A percentile compares a stretch with the other conserved stretches of the same genome.
Evolutionary conservation across 192 early-diverging fungal species (phyloP).

Genomic region (Coemansia sp.): DNA sequence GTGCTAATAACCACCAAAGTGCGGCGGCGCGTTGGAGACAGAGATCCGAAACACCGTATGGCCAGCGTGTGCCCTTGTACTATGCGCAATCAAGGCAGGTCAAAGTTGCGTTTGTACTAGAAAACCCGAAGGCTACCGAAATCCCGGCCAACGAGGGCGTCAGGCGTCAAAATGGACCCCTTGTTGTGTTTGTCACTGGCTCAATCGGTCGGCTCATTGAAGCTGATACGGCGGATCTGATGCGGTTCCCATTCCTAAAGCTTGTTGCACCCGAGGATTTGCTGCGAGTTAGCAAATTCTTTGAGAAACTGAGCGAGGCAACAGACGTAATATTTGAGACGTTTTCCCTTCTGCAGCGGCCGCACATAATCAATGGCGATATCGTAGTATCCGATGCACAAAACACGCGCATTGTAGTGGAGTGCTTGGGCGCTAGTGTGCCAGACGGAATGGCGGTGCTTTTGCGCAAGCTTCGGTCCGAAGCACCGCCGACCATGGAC

Average conservation of each 20-base stretch:
- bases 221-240: conserved; percentile 11
- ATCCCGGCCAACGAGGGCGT: not conserved
- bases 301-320: too few species aligned
- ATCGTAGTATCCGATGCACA: conserved; percentile 27
- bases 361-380: conserved; percentile 9
- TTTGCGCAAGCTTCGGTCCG: conserved; percentile 21
- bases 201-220: too few species aligned
- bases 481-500: conserved; percentile 17
- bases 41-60: not conserved
- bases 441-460: conserved; percentile 45
- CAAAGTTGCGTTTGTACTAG: conserved; percentile 38
- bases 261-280: conserved; percentile 5
- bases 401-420: conserved; percentile 6
- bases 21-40: not conserved
- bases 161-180: too few species aligned
- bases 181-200: too few species aligned
- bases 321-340: too few species aligned
- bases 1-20: not conserved
- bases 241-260: conserved; percentile 43
- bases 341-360: too few species aligned
- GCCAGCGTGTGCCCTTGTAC: conserved; percentile 33
- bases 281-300: too few species aligned
- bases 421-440: too few species aligned
- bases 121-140: conserved; percentile 24
- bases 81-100: conserved; percentile 15